Conservation (phyloP, 345 rosid genomes). For the Laguncularia racemosa region DNA sequence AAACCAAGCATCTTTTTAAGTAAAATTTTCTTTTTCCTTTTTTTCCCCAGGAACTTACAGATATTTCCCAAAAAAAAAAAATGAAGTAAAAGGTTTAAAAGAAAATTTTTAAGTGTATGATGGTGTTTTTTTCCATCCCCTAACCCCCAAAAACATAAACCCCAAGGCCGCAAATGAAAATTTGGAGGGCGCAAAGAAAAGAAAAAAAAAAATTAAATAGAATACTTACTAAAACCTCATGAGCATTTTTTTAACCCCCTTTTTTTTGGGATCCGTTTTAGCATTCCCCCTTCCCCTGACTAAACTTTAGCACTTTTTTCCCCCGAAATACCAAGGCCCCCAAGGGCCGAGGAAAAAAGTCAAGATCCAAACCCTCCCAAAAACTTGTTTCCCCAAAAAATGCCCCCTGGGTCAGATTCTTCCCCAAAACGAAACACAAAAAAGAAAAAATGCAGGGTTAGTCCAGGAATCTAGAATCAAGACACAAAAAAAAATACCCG, state of each 20-base stretch:
- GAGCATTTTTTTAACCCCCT: constrained; percentile 34
- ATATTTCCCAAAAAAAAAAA: no score
- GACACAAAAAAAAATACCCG: not conserved
- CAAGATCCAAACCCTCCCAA: constrained; percentile 46
- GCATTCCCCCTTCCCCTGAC: constrained; percentile 43
- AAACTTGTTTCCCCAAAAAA: constrained; percentile 43
- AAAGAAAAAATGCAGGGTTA: not conserved
- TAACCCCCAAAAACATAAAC: not conserved
- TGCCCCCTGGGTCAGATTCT: constrained; percentile 39
- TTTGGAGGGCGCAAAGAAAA: not conserved
- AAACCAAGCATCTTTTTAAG: no score
- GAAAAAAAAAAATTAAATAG: no score
- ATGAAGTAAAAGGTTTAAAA: no score
- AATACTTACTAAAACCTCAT: constrained; percentile 37
- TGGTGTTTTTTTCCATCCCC: no score
- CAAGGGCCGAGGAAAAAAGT: constrained; percentile 38
- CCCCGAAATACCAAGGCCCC: constrained; percentile 37
- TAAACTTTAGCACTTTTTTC: constrained; percentile 40
- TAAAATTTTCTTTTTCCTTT: no score
- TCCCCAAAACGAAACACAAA: constrained; percentile 3
- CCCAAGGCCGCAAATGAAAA: not conserved
- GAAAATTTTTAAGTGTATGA: no score
- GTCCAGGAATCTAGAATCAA: not conserved
- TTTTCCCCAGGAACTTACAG: no score
- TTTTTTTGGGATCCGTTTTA: constrained; percentile 32